Conservation (phyloP, 2,329 filamentous ascomycete species). For the Talaromyces rugulosus region DNA sequence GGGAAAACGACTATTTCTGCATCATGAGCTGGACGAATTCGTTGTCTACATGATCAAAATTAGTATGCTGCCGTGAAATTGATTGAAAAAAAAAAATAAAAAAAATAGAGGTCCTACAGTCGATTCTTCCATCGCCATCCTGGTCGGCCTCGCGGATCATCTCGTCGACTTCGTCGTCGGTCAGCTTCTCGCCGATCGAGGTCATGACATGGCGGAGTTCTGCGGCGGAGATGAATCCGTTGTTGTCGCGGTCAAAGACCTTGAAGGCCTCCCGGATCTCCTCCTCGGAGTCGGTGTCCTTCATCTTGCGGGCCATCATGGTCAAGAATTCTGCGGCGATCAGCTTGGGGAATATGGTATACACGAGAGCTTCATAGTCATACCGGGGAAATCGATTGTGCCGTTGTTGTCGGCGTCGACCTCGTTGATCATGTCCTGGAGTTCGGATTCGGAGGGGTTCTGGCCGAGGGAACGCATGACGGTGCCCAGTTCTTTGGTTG, state of each 20-base stretch:
- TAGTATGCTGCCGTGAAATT: neutral
- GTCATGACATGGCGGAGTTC: slow-evolving; percentile 90
- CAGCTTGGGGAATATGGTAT: slow-evolving; percentile 1
- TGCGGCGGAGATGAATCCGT: slow-evolving; percentile 84
- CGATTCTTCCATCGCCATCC: slow-evolving; percentile 82
- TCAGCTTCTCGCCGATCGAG: slow-evolving; percentile 86
- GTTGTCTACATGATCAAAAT: slow-evolving; percentile 59
- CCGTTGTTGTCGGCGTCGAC: slow-evolving; percentile 90
- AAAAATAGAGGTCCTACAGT: slow-evolving; percentile 67
- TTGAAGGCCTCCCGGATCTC: slow-evolving; percentile 89
- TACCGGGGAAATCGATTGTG: slow-evolving; percentile 88
- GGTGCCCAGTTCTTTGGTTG: slow-evolving; percentile 83
- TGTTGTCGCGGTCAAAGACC: slow-evolving; percentile 87
- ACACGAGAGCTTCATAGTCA: slow-evolving; percentile 19
- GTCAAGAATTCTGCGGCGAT: slow-evolving; percentile 69
- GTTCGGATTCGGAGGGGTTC: slow-evolving; percentile 83
- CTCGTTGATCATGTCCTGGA: slow-evolving; percentile 94
- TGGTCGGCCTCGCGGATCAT: slow-evolving; percentile 91
- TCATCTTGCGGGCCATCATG: slow-evolving; percentile 95
- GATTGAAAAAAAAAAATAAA: no score
- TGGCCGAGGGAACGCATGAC: slow-evolving; percentile 88
- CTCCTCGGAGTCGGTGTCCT: slow-evolving; percentile 87
- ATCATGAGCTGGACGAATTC: slow-evolving; percentile 94
- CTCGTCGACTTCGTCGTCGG: slow-evolving; percentile 85
- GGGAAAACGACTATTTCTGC: slow-evolving; percentile 66